Evolutionary conservation across 345 rosid species (phyloP).

Genomic region (Fremontodendron californicum): DNA sequence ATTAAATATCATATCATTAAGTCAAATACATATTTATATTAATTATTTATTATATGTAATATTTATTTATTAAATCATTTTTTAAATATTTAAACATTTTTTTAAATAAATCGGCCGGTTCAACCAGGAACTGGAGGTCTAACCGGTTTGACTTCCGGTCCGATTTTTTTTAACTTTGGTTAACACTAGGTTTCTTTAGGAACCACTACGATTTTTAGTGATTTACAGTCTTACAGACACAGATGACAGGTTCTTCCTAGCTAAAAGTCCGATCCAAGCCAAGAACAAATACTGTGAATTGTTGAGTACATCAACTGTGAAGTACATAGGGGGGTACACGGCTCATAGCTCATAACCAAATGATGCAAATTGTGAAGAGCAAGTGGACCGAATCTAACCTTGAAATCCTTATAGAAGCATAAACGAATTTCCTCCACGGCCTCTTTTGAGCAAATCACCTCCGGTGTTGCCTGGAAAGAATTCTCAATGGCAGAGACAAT

Average conservation of each 20-base stretch:
- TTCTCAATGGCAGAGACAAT: slow-evolving; percentile 79
- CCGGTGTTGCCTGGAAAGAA: slow-evolving; percentile 75
- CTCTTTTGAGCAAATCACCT: slow-evolving; percentile 57
- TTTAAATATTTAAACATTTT: too few species aligned
- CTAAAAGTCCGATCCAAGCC: neutral
- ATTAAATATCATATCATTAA: too few species aligned
- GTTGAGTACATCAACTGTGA: neutral
- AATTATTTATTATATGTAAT: too few species aligned
- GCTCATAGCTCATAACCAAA: neutral
- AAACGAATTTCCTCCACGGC: slow-evolving; percentile 69
- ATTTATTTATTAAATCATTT: too few species aligned
- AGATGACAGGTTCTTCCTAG: neutral
- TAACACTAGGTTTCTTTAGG: neutral
- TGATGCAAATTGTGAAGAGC: neutral
- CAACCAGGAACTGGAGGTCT: too few species aligned
- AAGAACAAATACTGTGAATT: neutral
- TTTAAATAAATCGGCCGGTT: too few species aligned
- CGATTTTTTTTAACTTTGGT: too few species aligned
- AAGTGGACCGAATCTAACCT: slow-evolving; percentile 41
- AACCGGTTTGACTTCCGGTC: too few species aligned
- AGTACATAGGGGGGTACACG: neutral
- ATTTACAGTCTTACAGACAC: neutral
- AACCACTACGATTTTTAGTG: neutral
- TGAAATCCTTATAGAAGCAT: slow-evolving; percentile 84
- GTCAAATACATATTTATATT: too few species aligned